Base-by-base conservation (phyloP, 106 monocot genomes). In the Allium sativum region DNA sequence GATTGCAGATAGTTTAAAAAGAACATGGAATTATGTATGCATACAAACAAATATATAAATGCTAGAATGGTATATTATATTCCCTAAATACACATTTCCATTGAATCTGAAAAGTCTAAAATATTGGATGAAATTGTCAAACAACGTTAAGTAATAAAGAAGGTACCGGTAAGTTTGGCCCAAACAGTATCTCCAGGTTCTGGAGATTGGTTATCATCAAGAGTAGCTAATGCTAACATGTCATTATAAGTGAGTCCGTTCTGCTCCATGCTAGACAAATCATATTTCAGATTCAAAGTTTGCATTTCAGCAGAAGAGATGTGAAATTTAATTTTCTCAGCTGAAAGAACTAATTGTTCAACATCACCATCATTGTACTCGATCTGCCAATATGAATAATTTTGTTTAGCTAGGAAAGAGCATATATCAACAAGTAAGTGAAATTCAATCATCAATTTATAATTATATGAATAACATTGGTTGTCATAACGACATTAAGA, bases 151-250 rank as follows among this genome's bases (percentile, higher is more conserved):
- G 50, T 1, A 46, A 20, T 9, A 48, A 14, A 11, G 66, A 57
- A 13, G 44, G 21, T 82, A 98, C 98, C 98, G 72, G 88, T 78
- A 54, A 98, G 70, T 70, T 98, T 98, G 16, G 88, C 98, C 98
- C 98, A 98, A 40, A 98, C 85, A 80, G 92, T 65, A 76, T 92
- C 92, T 11, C 85, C 87, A 18, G 80, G 77, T 56, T 88, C 92
- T 70, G 82, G 68, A 55, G 76, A 76, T 69, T 85, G 79, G 52
- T 67, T 78, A 18, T 88, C 88, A 75, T 84, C 75, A 65, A 82
- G 83, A 67, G 73, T 78, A 64, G 92, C 92, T 63, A 98, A 71
- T 20, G 84, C 80, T 56, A 92, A 73, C 78, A 98, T 92, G 61
- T 98, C 98, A 66, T 92, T 75, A 60, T 82, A 73, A 70, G 62